Conservation (phyloP, 768 basidiomycete genomes). For the Lenzites betulinus region DNA sequence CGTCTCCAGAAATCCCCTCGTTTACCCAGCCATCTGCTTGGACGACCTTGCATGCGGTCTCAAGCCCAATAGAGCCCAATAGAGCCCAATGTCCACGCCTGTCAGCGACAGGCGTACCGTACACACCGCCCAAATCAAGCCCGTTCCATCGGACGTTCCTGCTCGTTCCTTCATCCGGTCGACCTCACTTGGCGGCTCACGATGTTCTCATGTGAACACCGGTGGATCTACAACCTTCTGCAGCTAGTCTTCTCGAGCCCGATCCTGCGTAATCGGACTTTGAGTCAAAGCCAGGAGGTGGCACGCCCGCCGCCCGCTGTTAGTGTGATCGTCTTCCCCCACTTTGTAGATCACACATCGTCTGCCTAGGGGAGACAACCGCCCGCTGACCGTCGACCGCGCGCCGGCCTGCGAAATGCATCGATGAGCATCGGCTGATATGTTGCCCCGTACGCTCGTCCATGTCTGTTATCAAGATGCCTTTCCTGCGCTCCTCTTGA, state of each 20-base stretch:
- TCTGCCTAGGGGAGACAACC: too few relatives aligned
- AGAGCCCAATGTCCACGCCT: background rate
- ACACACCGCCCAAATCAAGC: background rate
- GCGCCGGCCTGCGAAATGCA: background rate
- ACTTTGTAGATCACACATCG: too few relatives aligned
- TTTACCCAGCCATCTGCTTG: background rate
- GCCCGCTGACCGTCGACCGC: too few relatives aligned
- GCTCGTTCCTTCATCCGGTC: background rate
- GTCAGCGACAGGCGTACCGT: background rate
- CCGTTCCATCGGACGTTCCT: constrained; percentile 13
- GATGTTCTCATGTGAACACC: background rate
- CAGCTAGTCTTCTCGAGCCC: background rate
- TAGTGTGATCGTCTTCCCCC: too few relatives aligned
- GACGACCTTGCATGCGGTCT: background rate
- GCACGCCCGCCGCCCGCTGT: too few relatives aligned
- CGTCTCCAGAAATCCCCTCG: background rate
- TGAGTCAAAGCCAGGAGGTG: background rate
- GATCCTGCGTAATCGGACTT: background rate
- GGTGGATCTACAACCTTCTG: background rate
- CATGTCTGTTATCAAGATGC: constrained; percentile 6
- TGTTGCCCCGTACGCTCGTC: background rate
- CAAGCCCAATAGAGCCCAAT: background rate
- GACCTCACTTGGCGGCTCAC: background rate
- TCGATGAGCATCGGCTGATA: background rate
- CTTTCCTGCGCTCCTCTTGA: background rate